phyloP scores from a whole-genome alignment of 2,329 filamentous ascomycete genomes.

The Arthrobotrys musiformis region DNA sequence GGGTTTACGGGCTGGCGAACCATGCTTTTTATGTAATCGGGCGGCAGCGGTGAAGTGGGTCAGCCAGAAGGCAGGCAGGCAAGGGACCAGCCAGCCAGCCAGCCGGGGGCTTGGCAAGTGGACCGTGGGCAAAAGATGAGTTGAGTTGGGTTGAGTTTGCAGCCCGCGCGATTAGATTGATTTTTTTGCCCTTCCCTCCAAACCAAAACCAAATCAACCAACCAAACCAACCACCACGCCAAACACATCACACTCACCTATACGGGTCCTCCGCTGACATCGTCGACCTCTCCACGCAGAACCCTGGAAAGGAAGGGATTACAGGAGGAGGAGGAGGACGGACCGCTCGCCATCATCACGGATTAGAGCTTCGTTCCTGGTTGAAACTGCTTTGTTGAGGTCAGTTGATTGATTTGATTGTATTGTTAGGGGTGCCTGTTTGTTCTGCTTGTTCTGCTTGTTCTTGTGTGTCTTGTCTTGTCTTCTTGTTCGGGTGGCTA shows the following conservation, averaged over 20 bases:
- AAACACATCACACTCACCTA: not conserved
- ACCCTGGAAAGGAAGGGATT: not conserved
- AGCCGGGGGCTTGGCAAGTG: slow-evolving; percentile 40
- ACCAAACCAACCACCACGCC: not conserved
- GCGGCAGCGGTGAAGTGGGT: too few relatives aligned
- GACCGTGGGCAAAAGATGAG: not conserved
- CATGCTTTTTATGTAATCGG: too few relatives aligned
- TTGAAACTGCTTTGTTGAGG: not conserved
- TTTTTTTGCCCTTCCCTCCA: slow-evolving; percentile 8
- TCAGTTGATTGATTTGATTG: not conserved
- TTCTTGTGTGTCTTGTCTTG: not conserved
- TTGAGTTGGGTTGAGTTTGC: too few relatives aligned
- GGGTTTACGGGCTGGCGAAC: too few relatives aligned
- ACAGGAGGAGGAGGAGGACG: slow-evolving; percentile 40
- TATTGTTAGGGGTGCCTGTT: slow-evolving; percentile 26
- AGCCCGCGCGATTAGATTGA: slow-evolving; percentile 45
- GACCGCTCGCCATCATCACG: slow-evolving; percentile 15
- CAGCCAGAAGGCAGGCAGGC: not conserved
- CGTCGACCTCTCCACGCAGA: slow-evolving; percentile 5
- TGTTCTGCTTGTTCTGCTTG: not conserved
- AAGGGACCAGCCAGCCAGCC: not conserved
- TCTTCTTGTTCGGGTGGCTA: slow-evolving; percentile 55
- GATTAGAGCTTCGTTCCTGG: slow-evolving; percentile 39
- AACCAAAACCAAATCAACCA: not conserved
- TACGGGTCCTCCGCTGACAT: slow-evolving; percentile 24